phyloP scores from a whole-genome alignment of 2,329 filamentous ascomycete species.

The Fusarium concolor region DNA sequence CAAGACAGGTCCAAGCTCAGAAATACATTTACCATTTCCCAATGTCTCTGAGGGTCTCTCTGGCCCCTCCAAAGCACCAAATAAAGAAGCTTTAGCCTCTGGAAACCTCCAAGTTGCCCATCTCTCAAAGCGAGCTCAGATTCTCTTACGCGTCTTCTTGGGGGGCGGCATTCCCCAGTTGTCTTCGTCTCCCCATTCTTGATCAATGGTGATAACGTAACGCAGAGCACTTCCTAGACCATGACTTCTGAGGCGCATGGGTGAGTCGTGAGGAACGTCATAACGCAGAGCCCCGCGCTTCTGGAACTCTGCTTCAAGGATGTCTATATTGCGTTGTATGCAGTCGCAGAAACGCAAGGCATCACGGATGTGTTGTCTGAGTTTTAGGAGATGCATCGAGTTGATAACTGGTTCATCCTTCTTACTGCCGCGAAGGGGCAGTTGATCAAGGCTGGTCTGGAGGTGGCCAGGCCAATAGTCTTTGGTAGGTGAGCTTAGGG shows the following conservation, averaged over 20 bases:
- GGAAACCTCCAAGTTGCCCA: too few relatives aligned
- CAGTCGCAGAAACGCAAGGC: slow-evolving; percentile 1
- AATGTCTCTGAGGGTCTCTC: too few relatives aligned
- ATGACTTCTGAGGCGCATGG: slow-evolving; percentile 28
- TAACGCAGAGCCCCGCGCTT: not conserved
- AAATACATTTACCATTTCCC: too few relatives aligned
- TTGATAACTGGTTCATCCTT: not conserved
- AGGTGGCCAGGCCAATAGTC: not conserved
- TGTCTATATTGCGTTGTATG: not conserved
- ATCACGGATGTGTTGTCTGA: slow-evolving; percentile 20
- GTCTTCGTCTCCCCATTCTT: slow-evolving; percentile 23
- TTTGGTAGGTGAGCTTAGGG: not conserved
- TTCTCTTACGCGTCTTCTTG: slow-evolving; percentile 7
- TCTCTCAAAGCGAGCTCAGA: slow-evolving; percentile 1
- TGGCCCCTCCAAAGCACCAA: not conserved
- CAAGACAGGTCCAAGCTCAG: too few relatives aligned
- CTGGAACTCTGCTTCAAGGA: not conserved
- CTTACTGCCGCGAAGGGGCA: too few relatives aligned
- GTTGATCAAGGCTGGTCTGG: not conserved
- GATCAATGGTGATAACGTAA: slow-evolving; percentile 28
- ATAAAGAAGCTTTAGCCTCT: not conserved
- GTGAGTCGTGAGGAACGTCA: not conserved
- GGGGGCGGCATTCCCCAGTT: slow-evolving; percentile 27
- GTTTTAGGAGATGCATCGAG: not conserved
- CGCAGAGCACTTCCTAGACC: slow-evolving; percentile 42